Base-by-base conservation (phyloP, 805 yeast genomes). In the Clavispora santaluciae region DNA sequence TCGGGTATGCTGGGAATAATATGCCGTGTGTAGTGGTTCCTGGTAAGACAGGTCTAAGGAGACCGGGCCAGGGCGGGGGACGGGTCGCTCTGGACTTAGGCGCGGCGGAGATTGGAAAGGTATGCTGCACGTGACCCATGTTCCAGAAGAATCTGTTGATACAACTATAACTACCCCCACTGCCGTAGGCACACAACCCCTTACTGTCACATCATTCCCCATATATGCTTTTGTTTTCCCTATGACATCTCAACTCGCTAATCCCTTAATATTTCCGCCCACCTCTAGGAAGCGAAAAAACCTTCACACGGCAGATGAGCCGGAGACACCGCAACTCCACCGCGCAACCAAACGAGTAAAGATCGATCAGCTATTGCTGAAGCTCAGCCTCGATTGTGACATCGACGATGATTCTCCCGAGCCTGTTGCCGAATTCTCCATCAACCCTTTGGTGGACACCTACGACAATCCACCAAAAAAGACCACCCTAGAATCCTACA, bases 281-380 rank as follows among this genome's bases (percentile, higher is more conserved):
- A 12, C 31, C 10, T 28, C 31, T 3, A 20, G 20, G 12, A 28
- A 28, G 20, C 31, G 31, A 12, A 15, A 15, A 28, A 28, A 13
- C 5, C 31, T 8, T n/a, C 31, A 8, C 10, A 6, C 16, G 20
- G 6, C 31, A 16, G 31, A 28, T 7, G 31, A 28, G 6, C 4
- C 10, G 5, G 31, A 28, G 18, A 15, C 2, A 7, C 1, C 31
- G 9, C 31, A 15, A 9, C 3, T 3, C 20, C 31, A 16, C 13
- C 31, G 31, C 4, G 9, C 36, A 10, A 33, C 56, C 6, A 66
- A 66, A 47, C 48, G 65, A 31, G 44, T 60, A 13, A 60, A 59
- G 34, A 57, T 67, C 12, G 71, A 64, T 40, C 31, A 28, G 5
- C 35, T 31, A 18, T 23, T 31, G n/a, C 23, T n/a, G 16, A 12